These are phyloP conservation scores for Magnusiomyces magnusii DNA, from an alignment of 1,139 yeast genomes.

Conservation along the genomic window DNA sequence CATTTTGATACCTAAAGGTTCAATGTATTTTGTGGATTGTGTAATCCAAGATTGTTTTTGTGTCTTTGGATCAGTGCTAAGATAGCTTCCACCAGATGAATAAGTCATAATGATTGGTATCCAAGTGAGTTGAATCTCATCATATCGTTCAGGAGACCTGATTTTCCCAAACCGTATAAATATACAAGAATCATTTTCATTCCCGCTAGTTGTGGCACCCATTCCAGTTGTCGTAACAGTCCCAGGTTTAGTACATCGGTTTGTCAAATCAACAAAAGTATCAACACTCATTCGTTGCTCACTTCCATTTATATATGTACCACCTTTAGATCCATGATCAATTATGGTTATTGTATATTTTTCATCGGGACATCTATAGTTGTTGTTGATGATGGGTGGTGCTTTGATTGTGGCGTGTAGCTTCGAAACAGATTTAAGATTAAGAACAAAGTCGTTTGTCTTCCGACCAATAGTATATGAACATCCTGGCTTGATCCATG, in stretches of 20 bases:
- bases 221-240: background rate
- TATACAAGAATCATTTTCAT: background rate
- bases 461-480: slow-evolving; percentile 1
- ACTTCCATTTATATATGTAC: background rate
- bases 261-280: background rate
- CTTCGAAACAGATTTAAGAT: background rate
- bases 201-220: background rate
- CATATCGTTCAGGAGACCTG: background rate
- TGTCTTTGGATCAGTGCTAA: background rate
- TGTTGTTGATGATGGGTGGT: background rate
- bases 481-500: background rate
- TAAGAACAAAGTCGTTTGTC: background rate
- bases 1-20: background rate
- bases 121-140: slow-evolving; percentile 5
- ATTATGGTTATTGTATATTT: background rate
- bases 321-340: background rate
- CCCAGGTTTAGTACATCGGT: background rate
- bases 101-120: background rate
- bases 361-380: background rate
- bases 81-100: background rate
- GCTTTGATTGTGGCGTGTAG: slow-evolving; percentile 1
- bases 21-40: background rate
- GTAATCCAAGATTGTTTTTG: background rate
- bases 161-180: slow-evolving; percentile 1
- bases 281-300: background rate